Percentiles rank a stretch among this genome's conserved stretches.
These are phyloP conservation scores for Pyrenophora tritici-repentis DNA, from an alignment of 2,329 filamentous ascomycete species.

Conservation along the genomic window DNA sequence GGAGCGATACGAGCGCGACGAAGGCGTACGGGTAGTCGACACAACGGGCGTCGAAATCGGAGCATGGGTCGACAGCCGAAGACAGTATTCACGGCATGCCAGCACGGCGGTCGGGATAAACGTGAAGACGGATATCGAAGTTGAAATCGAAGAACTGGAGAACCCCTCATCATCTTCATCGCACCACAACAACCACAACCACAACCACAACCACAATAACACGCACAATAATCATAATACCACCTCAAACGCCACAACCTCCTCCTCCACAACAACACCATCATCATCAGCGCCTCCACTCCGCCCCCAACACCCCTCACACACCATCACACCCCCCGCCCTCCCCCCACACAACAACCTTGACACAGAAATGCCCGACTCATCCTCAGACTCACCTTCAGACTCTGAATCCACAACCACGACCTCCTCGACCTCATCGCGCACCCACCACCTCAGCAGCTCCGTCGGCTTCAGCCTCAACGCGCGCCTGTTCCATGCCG, in stretches of 20 bases:
- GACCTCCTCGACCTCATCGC: not conserved
- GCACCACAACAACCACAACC: conserved; percentile 8
- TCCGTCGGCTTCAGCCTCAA: conserved; percentile 66
- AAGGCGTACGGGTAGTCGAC: conserved; percentile 70
- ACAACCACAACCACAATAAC: not conserved
- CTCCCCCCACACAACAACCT: not conserved
- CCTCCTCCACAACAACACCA: not conserved
- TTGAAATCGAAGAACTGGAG: conserved; percentile 43
- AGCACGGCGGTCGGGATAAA: conserved; percentile 38
- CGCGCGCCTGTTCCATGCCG: conserved; percentile 67
- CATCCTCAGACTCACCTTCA: not conserved
- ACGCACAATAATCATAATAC: not conserved
- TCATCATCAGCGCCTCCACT: not conserved
- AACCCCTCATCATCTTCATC: too few relatives aligned
- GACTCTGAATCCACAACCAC: conserved; percentile 1
- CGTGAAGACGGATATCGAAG: conserved; percentile 51
- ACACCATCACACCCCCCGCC: not conserved
- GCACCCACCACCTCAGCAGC: conserved; percentile 29
- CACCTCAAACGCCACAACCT: conserved; percentile 1
- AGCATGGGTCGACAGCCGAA: conserved; percentile 59
- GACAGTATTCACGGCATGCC: not conserved
- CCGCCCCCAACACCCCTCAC: not conserved
- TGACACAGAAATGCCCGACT: conserved; percentile 18
- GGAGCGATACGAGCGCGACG: conserved; percentile 77
- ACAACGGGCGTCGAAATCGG: conserved; percentile 72